phyloP scores from a whole-genome alignment of 768 basidiomycete species.

The Phallus indusiatus region DNA sequence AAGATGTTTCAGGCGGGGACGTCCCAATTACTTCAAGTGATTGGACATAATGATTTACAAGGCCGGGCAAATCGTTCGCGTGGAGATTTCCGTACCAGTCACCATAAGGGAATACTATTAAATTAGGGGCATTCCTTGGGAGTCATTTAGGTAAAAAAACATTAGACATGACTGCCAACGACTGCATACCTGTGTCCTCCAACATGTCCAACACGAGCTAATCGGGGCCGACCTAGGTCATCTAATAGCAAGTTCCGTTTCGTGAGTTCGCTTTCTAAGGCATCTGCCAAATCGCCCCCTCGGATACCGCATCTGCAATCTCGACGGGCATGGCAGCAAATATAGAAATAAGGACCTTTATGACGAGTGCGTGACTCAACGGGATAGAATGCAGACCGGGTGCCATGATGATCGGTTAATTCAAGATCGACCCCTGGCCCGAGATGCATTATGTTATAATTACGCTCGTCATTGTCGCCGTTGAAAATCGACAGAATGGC shows the following conservation, averaged over 20 bases:
- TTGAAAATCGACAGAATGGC: constrained; percentile 21
- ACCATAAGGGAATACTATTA: constrained; percentile 59
- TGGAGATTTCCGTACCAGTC: constrained; percentile 64
- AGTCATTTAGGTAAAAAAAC: not conserved
- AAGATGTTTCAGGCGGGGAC: constrained; percentile 22
- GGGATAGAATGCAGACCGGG: constrained; percentile 35
- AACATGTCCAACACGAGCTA: constrained; percentile 68
- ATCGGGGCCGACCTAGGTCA: constrained; percentile 23
- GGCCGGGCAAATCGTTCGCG: constrained; percentile 42
- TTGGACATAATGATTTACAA: constrained; percentile 32
- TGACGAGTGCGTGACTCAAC: constrained; percentile 18
- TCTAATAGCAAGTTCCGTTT: constrained; percentile 21
- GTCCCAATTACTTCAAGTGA: constrained; percentile 9
- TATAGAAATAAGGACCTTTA: constrained; percentile 36
- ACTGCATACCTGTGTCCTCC: constrained; percentile 70
- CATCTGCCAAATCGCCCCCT: constrained; percentile 46
- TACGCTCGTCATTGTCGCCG: constrained; percentile 46
- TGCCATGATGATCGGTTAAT: constrained; percentile 36
- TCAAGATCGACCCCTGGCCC: constrained; percentile 26
- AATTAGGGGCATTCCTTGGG: constrained; percentile 56
- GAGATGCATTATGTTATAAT: not conserved
- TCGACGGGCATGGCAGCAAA: constrained; percentile 71
- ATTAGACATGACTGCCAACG: not conserved
- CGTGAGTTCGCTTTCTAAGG: constrained; percentile 44
- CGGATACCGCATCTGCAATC: constrained; percentile 73